Evolutionary conservation across 129 eudicot genomes (phyloP), one percentile per base, ranked within the genome.

Genomic region (Flaveria brownii): DNA sequence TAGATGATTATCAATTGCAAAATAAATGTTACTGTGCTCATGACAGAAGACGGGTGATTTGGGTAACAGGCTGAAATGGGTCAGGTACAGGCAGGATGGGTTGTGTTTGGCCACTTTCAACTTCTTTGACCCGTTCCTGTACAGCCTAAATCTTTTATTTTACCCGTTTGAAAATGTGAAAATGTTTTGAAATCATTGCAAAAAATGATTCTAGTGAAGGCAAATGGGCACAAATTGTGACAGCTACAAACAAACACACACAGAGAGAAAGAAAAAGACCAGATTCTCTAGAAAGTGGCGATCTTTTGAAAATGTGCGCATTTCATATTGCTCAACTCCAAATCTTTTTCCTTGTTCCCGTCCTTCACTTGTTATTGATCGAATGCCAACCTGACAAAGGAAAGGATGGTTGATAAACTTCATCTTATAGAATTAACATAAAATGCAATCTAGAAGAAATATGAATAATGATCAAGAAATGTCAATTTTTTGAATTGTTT

Each of bases 281-380:
- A 93, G 82, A 82, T 87, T 88, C 82, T 93, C 98, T 62, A 93
- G 66, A 17, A 85, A 77, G 46, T 84, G 71, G 9, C 91, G 97
- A 84, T 93, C 98, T 83, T 80, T 91, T 41, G 98, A 93, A 81
- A 90, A 93, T 33, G 91, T 85, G 65, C 98, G 84, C 98, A 93
- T 93, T 87, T 91, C 98, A 76, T 85, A 91, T 82, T 91, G 98
- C 84, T 93, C 98, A 46, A 93, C 98, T 1, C 98, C 98, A 75
- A 90, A 93, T 81, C 86, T 86, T 82, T 93, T 93, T 82, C 98
- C 98, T 81, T 93, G 98, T 49, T 93, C 98, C 30, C 98, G 96
- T 41, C 98, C 98, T 87, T 93, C 98, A 15, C 82, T 84, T 12
- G 80, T 93, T 70, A 93, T 93, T 11, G 98, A 93, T 80, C 98